Evolutionary conservation across 345 rosid species (phyloP).

Genomic region (Eutrema japonicum): DNA sequence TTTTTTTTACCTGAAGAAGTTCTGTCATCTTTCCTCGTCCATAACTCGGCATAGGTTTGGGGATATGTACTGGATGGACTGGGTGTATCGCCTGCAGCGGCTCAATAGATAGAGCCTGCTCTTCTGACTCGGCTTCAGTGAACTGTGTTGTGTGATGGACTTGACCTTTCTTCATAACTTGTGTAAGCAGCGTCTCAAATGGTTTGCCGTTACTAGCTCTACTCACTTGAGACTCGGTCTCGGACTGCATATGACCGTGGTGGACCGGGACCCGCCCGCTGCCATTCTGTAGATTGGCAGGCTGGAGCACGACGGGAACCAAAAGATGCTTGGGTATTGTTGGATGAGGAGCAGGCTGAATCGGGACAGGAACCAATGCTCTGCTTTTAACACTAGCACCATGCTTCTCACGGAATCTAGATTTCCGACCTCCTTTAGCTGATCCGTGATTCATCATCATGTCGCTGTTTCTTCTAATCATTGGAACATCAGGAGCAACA

Average conservation of each 20-base stretch:
- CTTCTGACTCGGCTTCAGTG: conserved; percentile 47
- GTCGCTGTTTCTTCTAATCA: conserved; percentile 69
- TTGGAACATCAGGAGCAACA: conserved; percentile 69
- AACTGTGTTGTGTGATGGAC: conserved; percentile 46
- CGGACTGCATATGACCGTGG: conserved; percentile 37
- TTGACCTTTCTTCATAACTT: conserved; percentile 58
- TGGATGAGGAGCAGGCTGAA: conserved; percentile 47
- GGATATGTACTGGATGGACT: conserved; percentile 47
- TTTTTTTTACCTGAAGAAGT: conserved; percentile 72
- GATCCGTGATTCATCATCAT: conserved; percentile 44
- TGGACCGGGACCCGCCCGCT: conserved; percentile 32
- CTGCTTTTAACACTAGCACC: conserved; percentile 35
- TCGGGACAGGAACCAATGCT: conserved; percentile 39
- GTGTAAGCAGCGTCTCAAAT: conserved; percentile 66
- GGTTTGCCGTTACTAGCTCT: conserved; percentile 47
- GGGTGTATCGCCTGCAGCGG: conserved; percentile 68
- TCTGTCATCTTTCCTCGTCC: conserved; percentile 83
- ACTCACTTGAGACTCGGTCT: conserved; percentile 40
- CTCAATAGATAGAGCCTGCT: conserved; percentile 67
- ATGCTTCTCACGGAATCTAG: conserved; percentile 37
- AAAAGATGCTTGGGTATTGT: conserved; percentile 48
- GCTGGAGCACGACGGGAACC: conserved; percentile 60
- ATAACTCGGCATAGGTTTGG: conserved; percentile 58
- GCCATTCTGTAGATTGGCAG: conserved; percentile 54
- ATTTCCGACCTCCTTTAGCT: conserved; percentile 45